Base-by-base conservation (phyloP, 75 land plant genomes). In the Pinus albicaulis region DNA sequence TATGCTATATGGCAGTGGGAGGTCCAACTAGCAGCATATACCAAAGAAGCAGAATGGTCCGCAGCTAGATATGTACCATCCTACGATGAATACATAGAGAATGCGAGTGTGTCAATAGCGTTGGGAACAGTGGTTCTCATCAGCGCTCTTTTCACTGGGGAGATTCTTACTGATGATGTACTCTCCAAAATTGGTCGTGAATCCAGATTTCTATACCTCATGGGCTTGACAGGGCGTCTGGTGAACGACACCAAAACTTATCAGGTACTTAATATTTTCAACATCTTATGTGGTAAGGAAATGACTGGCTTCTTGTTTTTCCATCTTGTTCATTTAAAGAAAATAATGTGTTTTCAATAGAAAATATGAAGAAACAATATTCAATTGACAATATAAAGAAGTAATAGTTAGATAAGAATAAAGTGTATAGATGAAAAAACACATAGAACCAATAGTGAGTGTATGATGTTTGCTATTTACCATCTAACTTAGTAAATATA, bases 31-130 rank as follows among this genome's bases (percentile, higher is more conserved):
- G 66, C 73, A 28, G 75, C 90, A 12, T 44, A 71, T 38, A 26
- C 74, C 14, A 73, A 76, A n/a, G 95, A 92, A 63, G 85, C 90
- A 52, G 78, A 81, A 52, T 88, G 95, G 95, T 59, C 57, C 19
- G 25, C 75, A 34, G 22, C 55, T 2, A 78, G 78, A 8, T 73
- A 84, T n/a, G 74, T 59, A 3, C 92, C 89, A 11, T 55, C 78
- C 0, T 26, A 84, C 1, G 60, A 81, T 3, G 92, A 92, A 71
- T 92, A 92, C 62, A 62, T 90, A 26, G 63, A 73, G 34, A 82
- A 78, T 65, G 85, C 78, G 44, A 52, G 59, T 58, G 36, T 77
- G 8, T 83, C 89, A 71, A 78, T 79, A 12, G 81, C 82, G 3
- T 12, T 79, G n/a, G 58, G 78, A 7, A 79, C 82, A 2, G 71